Conservation (phyloP, 2,329 filamentous ascomycete species). For the Rhynchosporium graminicola region DNA sequence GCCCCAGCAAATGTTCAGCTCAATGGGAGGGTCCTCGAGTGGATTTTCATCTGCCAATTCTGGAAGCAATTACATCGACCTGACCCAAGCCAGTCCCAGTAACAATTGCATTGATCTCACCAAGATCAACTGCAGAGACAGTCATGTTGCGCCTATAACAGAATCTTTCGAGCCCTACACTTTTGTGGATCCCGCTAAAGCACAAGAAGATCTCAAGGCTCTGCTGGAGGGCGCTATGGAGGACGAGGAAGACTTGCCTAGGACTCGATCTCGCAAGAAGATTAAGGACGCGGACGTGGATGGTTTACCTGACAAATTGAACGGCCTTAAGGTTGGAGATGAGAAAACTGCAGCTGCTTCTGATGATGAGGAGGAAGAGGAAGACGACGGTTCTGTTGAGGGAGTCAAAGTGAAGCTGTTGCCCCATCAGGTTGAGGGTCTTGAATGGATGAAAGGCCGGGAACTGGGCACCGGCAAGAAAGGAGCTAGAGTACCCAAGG, state of each 20-base stretch:
- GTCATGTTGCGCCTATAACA: slow-evolving; percentile 18
- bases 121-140: slow-evolving; percentile 30
- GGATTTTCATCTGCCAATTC: slow-evolving; percentile 35
- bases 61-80: slow-evolving; percentile 38
- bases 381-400: slow-evolving; percentile 66
- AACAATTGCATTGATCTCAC: slow-evolving; percentile 38
- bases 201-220: slow-evolving; percentile 75
- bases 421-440: slow-evolving; percentile 91
- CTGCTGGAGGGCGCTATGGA: slow-evolving; percentile 81
- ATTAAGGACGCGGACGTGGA: slow-evolving; percentile 41
- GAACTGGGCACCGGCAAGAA: slow-evolving; percentile 85
- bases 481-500: slow-evolving; percentile 73
- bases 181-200: slow-evolving; percentile 63
- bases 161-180: slow-evolving; percentile 33
- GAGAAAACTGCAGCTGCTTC: slow-evolving; percentile 39
- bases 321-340: slow-evolving; percentile 47
- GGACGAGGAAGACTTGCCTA: slow-evolving; percentile 55
- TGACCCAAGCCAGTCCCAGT: slow-evolving; percentile 35
- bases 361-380: slow-evolving; percentile 52
- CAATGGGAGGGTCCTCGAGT: slow-evolving; percentile 36
- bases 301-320: slow-evolving; percentile 40
- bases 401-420: slow-evolving; percentile 86
- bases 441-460: slow-evolving; percentile 92
- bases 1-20: slow-evolving; percentile 35
- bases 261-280: slow-evolving; percentile 44